Percentiles rank a stretch among this genome's conserved stretches.
These are phyloP conservation scores for Avena sativa DNA, from an alignment of 176 grass and related monocot genomes.

Conservation along the genomic window DNA sequence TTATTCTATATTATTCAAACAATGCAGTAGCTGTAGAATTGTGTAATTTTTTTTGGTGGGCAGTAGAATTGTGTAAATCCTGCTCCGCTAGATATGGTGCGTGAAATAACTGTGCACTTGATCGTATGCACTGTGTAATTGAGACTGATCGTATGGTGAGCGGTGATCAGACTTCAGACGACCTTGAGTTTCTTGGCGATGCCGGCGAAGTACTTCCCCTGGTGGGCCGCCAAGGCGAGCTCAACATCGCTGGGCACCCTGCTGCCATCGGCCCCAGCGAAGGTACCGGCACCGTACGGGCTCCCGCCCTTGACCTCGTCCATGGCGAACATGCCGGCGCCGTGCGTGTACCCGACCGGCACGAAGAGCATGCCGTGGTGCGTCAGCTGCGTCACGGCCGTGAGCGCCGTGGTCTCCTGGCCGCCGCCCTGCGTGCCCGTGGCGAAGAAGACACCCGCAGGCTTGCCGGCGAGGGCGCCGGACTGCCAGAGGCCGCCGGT, in stretches of 20 bases:
- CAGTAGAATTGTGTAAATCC: neutral
- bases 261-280: conserved; percentile 17
- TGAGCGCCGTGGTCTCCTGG: conserved; percentile 70
- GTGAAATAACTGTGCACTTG: neutral
- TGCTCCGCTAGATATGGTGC: neutral
- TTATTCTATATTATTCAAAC: neutral
- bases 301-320: conserved; percentile 21
- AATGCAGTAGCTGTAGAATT: neutral
- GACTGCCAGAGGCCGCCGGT: conserved; percentile 63
- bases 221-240: conserved; percentile 24
- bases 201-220: conserved; percentile 28
- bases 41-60: too few relatives aligned
- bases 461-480: conserved; percentile 64
- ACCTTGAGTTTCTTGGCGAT: conserved; percentile 27
- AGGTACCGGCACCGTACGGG: conserved; percentile 6
- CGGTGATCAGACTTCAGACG: neutral
- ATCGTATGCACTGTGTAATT: neutral
- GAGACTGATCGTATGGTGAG: too few relatives aligned
- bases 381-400: conserved; percentile 25
- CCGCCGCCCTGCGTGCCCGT: conserved; percentile 87
- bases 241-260: conserved; percentile 19
- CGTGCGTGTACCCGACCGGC: conserved; percentile 30
- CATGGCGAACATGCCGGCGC: conserved; percentile 26
- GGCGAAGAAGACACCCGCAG: conserved; percentile 78
- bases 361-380: conserved; percentile 32